Percentiles rank a stretch among this genome's conserved stretches.
These are phyloP conservation scores for Oldenlandia corymbosa DNA, from an alignment of 257 asterid species.

Conservation along the genomic window DNA sequence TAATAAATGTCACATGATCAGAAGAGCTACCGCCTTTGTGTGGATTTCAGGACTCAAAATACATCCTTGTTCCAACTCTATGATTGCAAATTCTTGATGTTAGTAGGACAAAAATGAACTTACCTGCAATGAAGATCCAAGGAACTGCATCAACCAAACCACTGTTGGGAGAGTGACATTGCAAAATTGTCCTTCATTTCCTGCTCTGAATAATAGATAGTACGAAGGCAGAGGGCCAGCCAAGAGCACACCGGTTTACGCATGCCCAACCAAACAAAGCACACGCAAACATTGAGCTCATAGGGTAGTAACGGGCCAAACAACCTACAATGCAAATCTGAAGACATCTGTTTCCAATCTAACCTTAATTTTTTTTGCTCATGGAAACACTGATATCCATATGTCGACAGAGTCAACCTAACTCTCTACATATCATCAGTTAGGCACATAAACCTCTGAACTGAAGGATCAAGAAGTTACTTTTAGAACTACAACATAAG, in stretches of 20 bases:
- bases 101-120: constrained; percentile 1
- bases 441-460: too few relatives aligned
- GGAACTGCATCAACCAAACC: background rate
- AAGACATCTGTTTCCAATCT: background rate
- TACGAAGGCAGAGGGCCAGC: constrained; percentile 6
- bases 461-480: too few relatives aligned
- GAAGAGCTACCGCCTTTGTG: constrained; percentile 3
- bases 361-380: background rate
- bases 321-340: background rate
- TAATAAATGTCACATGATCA: constrained; percentile 20
- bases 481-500: too few relatives aligned
- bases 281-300: background rate
- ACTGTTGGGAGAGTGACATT: background rate
- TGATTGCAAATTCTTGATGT: constrained; percentile 2
- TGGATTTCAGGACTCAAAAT: background rate
- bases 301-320: too few relatives aligned
- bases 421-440: too few relatives aligned
- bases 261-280: background rate
- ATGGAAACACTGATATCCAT: background rate
- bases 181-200: background rate
- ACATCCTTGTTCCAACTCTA: constrained; percentile 6
- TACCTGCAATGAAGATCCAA: background rate
- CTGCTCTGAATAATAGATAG: background rate
- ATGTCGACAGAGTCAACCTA: background rate
- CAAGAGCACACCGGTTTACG: background rate